Evolutionary conservation across 305 asterid species (phyloP), one percentile per base, ranked within the genome.

Genomic region (Fraxinus angustifolia): DNA sequence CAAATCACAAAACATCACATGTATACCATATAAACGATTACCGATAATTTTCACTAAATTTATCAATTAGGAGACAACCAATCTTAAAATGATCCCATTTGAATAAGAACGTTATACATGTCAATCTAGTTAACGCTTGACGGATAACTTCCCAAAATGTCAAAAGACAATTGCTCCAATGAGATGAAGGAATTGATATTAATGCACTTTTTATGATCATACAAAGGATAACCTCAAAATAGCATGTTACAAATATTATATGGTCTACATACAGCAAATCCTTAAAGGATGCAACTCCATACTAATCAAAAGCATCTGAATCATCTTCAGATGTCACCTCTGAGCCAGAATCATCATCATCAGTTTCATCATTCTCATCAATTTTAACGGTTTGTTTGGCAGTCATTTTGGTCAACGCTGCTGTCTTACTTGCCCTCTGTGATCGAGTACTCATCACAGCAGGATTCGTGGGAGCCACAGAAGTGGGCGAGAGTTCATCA

Each of bases 351-450:
- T 82, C 94, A 16, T 84, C 84, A 0, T 81, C 92, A 0, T 83
- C 87, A 1, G 48, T 84, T 4, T 80, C 83, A 12, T 87, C 94
- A 28, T 84, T 89, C 88, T 94, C 99, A 1, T 87, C 89, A n/a
- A 92, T 92, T 84, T 79, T 86, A 38, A 80, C 3, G 2, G 88
- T 78, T n/a, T 86, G 78, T 77, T 86, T 87, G 76, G 93, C 85
- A 1, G 91, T 80, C 85, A 94, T 86, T 87, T 86, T 94, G 33
- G 91, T 10, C 94, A 95, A 14, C 42, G 97, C 99, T 67, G 89
- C 95, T 28, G 96, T 89, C 90, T 93, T 95, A 91, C 98, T 92
- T 60, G 97, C 98, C 87, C 98, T 88, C 74, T 94, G 97, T 3
- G 98, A 90, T 21, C 97, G 92, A 70, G 88, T 82, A 88, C 90